A percentile compares a stretch with the other conserved stretches of the same genome.
These are phyloP conservation scores for Citrus unshiu DNA, from an alignment of 345 rosid genomes.

Conservation along the genomic window DNA sequence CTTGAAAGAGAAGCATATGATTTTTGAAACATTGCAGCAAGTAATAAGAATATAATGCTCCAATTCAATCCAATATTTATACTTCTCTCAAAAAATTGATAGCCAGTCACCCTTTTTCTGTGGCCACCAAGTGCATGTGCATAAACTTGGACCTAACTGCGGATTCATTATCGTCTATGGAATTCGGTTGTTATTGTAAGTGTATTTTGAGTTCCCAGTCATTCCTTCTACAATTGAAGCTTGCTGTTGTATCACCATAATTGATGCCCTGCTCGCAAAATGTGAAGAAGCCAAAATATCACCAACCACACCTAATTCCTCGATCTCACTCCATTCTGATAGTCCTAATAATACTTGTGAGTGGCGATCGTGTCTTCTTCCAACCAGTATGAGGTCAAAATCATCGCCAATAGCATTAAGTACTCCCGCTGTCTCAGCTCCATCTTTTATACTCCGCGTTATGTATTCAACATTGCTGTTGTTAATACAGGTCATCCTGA, in stretches of 20 bases:
- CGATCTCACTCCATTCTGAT: conserved; percentile 35
- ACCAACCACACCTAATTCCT: conserved; percentile 43
- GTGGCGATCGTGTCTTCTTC: conserved; percentile 34
- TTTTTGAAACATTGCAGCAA: too few relatives aligned
- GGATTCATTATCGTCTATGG: too few relatives aligned
- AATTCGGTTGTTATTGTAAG: too few relatives aligned
- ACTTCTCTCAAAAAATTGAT: too few relatives aligned
- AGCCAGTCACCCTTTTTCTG: too few relatives aligned
- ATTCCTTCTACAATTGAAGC: conserved; percentile 15
- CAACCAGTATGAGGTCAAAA: conserved; percentile 40
- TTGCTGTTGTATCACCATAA: conserved; percentile 40
- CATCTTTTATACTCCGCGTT: conserved; percentile 22
- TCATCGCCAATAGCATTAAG: conserved; percentile 22
- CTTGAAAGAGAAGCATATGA: too few relatives aligned
- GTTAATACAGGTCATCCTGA: conserved; percentile 11
- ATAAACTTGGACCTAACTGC: too few relatives aligned
- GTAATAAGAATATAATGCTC: too few relatives aligned
- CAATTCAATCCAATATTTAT: too few relatives aligned
- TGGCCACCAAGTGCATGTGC: too few relatives aligned
- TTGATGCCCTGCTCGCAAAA: conserved; percentile 30
- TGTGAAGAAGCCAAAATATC: conserved; percentile 35
- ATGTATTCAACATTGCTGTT: conserved; percentile 12
- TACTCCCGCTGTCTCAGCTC: conserved; percentile 11
- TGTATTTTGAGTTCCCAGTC: too few relatives aligned
- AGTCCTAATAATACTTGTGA: conserved; percentile 28